Evolutionary conservation across 108 stramenopile species (phyloP), one percentile per base, ranked within the genome.

Genomic region (Cyclotella cryptica): DNA sequence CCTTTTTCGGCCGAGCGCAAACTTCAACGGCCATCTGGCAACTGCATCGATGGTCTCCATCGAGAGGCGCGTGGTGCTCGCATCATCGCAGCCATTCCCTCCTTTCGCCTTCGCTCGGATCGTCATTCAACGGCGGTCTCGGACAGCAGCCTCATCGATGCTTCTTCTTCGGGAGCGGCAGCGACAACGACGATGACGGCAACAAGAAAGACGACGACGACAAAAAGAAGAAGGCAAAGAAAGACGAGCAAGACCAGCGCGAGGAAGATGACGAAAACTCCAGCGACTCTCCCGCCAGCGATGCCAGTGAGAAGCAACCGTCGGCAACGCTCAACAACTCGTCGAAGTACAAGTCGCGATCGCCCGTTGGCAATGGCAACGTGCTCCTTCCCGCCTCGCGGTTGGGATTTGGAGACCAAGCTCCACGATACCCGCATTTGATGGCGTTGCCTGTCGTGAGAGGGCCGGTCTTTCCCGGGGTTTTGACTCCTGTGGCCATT

Each of bases 381-480:
- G 74, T 67, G n/a, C 40, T 79, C 52, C 45, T 79, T 10, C 81
- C 78, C 26, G 77, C 85, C 10, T 69, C 72, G 17, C 44, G 76
- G 28, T 66, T 85, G 9, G 86, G 86, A 18, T 88, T 89, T 72
- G 95, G 95, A 27, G 95, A 96, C 72, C 87, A 88, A 47, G 93
- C 93, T 26, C 95, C 95, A 29, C 75, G 90, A 45, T 89, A 89
- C 71, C 93, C 92, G 1, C 93, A 93, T 71, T 75, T 91, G n/a
- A 69, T 91, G 52, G 95, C 92, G 8, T 69, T 96, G 6, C 93
- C 92, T n/a, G 69, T 96, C 18, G 54, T 86, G 18, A 77, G 86
- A 22, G 80, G 89, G 30, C 93, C 95, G 21, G 71, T 96, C 6
- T 96, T 96, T 80, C 95, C 95, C 21, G 92, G 93, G 19, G 88